Evolutionary conservation across 805 yeast genomes (phyloP).

Genomic region (Saturnispora kantuleensis): DNA sequence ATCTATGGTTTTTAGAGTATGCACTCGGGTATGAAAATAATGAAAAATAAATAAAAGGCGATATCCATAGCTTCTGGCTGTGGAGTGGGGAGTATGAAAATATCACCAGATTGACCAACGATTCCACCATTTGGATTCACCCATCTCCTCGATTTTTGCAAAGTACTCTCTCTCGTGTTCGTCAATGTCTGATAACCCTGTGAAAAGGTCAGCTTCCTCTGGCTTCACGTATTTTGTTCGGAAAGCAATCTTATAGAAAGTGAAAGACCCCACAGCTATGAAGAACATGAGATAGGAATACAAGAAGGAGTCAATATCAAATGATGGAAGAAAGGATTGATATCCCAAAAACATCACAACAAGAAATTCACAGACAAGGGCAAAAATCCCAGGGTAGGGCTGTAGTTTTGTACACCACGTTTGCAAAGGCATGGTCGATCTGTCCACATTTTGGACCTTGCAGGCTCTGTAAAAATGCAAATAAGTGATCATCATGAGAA

Average conservation of each 20-base stretch:
- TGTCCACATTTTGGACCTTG: conserved; percentile 42
- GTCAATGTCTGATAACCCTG: conserved; percentile 39
- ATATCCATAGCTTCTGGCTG: too few relatives aligned
- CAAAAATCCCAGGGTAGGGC: conserved; percentile 24
- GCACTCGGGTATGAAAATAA: too few relatives aligned
- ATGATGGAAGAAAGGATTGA: conserved; percentile 30
- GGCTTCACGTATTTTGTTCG: conserved; percentile 33
- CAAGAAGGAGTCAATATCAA: conserved; percentile 33
- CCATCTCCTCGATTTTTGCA: conserved; percentile 8
- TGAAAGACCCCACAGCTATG: conserved; percentile 28
- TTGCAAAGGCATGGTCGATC: conserved; percentile 34
- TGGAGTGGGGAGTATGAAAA: too few relatives aligned
- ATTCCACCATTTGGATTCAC: conserved; percentile 7
- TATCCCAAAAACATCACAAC: conserved; percentile 31
- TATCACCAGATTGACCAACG: neutral
- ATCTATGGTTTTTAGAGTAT: too few relatives aligned
- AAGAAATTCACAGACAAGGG: conserved; percentile 26
- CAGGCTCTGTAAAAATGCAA: conserved; percentile 56
- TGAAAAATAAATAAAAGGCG: too few relatives aligned
- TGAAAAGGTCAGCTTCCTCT: conserved; percentile 35
- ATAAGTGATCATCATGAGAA: conserved; percentile 38
- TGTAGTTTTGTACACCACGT: conserved; percentile 39
- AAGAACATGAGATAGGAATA: conserved; percentile 36
- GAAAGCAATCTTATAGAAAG: conserved; percentile 29
- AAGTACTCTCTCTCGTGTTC: conserved; percentile 34